Base-by-base conservation (phyloP, 306 rosid species). In the Malus sylvestris region DNA sequence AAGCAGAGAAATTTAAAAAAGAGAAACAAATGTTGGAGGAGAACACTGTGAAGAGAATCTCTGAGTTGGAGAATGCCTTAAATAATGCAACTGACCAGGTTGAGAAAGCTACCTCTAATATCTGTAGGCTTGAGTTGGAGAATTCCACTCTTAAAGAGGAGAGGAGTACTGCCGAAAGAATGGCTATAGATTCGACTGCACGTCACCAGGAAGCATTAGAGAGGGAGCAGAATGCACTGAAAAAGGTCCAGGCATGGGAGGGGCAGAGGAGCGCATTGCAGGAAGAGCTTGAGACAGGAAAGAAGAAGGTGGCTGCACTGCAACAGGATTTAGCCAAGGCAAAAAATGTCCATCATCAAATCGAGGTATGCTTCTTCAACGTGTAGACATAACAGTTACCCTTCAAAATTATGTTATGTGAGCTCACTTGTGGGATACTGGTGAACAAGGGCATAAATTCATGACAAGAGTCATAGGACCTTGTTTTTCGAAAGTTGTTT, bases 1-100 rank as follows among this genome's bases (percentile, higher is more conserved):
- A 81, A 68, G 83, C 67, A 0, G 88, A 74, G 23, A 61, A 53
- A 33, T 75, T 35, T 70, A 67, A 72, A 73, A 84, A 79, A 61
- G 96, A 80, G 68, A 78, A 80, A 75, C 78, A 75, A 70, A 59
- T 71, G 70, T 71, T 80, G 77, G 86, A 83, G 78, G 93, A 89
- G 68, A 85, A 80, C 80, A 83, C 85, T 10, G 27, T 44, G 76
- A 90, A 87, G 88, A 88, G 87, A 82, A 78, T 88, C 63, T 68
- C 83, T 67, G 89, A 87, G 79, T 69, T 85, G 89, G 91, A 88
- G 81, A 74, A 82, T 84, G 91, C 89, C 33, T 55, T 83, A 74
- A 78, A 71, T 70, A 86, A 83, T 79, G 77, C 83, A n/a, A 81
- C 69, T 75, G 76, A 25, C 58, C 85, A 82, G 79, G 78, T 81